Evolutionary conservation across 495 filamentous ascomycete species (phyloP).

Genomic region (Neurospora sublineolata): DNA sequence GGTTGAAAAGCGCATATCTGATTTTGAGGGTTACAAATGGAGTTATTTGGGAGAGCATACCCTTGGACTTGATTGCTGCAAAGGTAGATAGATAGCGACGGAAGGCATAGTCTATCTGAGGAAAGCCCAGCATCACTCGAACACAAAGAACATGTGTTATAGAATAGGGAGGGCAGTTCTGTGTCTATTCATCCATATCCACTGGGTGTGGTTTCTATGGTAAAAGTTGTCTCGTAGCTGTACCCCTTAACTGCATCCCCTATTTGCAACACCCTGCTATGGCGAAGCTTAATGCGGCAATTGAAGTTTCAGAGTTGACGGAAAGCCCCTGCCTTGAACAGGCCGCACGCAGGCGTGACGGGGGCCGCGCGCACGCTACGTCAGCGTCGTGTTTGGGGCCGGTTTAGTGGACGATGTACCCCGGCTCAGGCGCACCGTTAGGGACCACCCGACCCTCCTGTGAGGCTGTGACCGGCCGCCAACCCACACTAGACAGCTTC

Average conservation of each 20-base stretch:
- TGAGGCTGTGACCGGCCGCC: not conserved
- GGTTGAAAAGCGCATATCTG: not conserved
- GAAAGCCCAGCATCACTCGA: not conserved
- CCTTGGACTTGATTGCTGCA: not conserved
- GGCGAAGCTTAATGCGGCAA: not conserved
- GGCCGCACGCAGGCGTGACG: not conserved
- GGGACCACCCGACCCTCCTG: not conserved
- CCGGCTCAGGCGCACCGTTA: not conserved
- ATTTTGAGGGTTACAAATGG: not conserved
- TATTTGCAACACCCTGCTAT: conserved; percentile 1
- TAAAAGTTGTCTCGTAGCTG: not conserved
- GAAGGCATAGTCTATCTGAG: not conserved
- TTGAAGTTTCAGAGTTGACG: conserved; percentile 1
- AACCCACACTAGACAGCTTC: not conserved
- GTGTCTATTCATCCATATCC: not conserved
- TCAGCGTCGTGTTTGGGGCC: not conserved
- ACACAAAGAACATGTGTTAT: not conserved
- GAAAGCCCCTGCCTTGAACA: conserved; percentile 1
- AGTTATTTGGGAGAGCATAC: not conserved
- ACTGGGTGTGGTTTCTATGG: not conserved
- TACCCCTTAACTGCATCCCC: not conserved
- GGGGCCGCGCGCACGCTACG: not conserved
- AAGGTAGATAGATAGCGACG: not conserved
- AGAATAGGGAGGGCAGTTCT: not conserved
- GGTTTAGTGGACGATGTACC: not conserved